Evolutionary conservation across 73 alveolate species (phyloP).

Genomic region (Durusdinium trenchii): DNA sequence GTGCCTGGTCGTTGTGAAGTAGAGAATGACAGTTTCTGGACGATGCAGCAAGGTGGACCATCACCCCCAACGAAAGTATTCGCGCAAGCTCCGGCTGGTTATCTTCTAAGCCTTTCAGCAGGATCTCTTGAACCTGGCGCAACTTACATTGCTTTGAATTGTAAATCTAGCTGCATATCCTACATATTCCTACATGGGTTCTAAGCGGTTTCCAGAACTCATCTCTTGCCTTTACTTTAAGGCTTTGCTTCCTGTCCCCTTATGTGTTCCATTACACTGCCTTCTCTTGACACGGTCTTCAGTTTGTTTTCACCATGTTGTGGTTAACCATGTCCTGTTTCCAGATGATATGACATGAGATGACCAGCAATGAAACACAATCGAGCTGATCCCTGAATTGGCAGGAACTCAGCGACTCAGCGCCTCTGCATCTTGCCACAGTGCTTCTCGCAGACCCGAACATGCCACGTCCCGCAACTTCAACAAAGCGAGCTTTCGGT

Average conservation of each 20-base stretch:
- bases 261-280: not conserved
- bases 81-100: conserved; percentile 78
- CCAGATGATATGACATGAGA: not conserved
- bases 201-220: no score
- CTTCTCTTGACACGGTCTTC: not conserved
- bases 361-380: not conserved
- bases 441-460: conserved; percentile 51
- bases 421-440: conserved; percentile 78
- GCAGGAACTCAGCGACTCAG: not conserved
- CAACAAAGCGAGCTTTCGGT: conserved; percentile 67
- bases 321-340: not conserved
- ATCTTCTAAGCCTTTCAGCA: conserved; percentile 41
- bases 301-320: not conserved
- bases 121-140: not conserved
- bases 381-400: not conserved
- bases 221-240: not conserved
- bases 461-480: conserved; percentile 74
- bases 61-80: conserved; percentile 48
- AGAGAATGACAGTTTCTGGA: conserved; percentile 47
- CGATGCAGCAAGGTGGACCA: conserved; percentile 55
- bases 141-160: not conserved
- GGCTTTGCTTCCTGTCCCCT: no score
- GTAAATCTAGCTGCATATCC: not conserved
- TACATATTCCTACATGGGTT: not conserved
- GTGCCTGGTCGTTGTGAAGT: conserved; percentile 47